phyloP scores from a whole-genome alignment of 1,284 basidiomycete genomes.

The Puccinia polysora region DNA sequence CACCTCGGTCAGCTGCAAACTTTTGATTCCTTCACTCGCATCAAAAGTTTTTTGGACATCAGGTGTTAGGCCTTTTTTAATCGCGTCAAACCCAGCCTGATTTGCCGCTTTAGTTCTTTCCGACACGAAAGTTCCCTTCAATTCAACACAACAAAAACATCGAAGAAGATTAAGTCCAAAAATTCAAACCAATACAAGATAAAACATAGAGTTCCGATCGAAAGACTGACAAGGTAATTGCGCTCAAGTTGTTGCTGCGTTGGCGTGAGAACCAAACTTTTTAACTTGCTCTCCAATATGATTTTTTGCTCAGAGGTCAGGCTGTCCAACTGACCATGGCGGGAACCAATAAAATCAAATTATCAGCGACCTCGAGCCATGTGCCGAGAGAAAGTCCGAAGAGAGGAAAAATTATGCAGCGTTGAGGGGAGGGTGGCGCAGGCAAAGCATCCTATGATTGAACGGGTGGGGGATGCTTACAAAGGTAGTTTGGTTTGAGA shows the following conservation, averaged over 20 bases:
- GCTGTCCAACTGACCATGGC: constrained; percentile 13
- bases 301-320: constrained; percentile 32
- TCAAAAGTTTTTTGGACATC: constrained; percentile 29
- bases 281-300: constrained; percentile 31
- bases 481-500: constrained; percentile 10
- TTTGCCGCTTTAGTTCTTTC: constrained; percentile 14
- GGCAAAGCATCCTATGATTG: no score
- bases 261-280: constrained; percentile 7
- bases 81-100: constrained; percentile 33
- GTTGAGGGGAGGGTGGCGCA: not conserved
- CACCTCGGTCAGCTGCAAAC: constrained; percentile 15
- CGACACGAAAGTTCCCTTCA: constrained; percentile 20
- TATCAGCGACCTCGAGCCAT: not conserved
- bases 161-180: no score
- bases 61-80: constrained; percentile 27
- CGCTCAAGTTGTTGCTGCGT: constrained; percentile 6
- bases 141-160: not conserved
- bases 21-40: constrained; percentile 32
- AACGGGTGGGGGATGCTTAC: not conserved
- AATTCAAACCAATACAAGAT: not conserved
- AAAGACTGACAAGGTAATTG: constrained; percentile 22
- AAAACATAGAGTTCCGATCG: not conserved
- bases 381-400: not conserved
- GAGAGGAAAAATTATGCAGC: not conserved
- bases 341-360: not conserved